Evolutionary conservation across 441 rosid species (phyloP).

Genomic region (Erodium chrysanthum): DNA sequence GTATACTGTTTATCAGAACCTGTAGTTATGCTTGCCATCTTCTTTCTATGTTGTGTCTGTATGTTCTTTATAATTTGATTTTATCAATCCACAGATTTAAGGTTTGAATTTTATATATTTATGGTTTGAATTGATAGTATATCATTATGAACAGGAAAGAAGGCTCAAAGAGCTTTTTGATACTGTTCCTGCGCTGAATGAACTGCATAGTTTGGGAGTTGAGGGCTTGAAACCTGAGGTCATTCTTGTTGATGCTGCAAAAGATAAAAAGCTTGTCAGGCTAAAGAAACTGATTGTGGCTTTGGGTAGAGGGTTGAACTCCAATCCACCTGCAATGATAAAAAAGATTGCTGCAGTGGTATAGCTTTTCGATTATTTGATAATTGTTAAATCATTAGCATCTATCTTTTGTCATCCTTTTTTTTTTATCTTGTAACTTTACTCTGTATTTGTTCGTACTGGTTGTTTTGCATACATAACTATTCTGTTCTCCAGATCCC

Average conservation of each 20-base stretch:
- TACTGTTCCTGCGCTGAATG: conserved; percentile 73
- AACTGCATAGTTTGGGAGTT: conserved; percentile 63
- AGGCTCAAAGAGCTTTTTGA: conserved; percentile 71
- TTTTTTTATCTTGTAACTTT: neutral
- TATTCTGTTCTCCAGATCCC: neutral
- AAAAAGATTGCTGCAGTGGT: conserved; percentile 98
- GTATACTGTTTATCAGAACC: neutral
- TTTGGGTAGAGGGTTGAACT: conserved; percentile 71
- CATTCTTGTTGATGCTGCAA: conserved; percentile 77
- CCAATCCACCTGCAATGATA: conserved; percentile 81
- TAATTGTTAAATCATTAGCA: conserved; percentile 11
- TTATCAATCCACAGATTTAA: neutral
- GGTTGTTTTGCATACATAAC: neutral
- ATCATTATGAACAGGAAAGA: conserved; percentile 49
- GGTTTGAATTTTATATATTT: neutral
- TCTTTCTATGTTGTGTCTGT: neutral
- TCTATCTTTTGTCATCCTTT: neutral
- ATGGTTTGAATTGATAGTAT: conserved; percentile 11
- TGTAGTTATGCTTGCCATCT: neutral
- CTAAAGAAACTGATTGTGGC: conserved; percentile 76
- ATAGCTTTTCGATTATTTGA: conserved; percentile 20
- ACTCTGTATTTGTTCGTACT: neutral
- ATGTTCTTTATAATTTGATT: neutral
- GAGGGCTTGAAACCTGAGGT: conserved; percentile 80
- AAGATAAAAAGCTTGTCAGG: conserved; percentile 83